Conservation (phyloP, 1,284 basidiomycete genomes). For the Rhodofomes roseus region DNA sequence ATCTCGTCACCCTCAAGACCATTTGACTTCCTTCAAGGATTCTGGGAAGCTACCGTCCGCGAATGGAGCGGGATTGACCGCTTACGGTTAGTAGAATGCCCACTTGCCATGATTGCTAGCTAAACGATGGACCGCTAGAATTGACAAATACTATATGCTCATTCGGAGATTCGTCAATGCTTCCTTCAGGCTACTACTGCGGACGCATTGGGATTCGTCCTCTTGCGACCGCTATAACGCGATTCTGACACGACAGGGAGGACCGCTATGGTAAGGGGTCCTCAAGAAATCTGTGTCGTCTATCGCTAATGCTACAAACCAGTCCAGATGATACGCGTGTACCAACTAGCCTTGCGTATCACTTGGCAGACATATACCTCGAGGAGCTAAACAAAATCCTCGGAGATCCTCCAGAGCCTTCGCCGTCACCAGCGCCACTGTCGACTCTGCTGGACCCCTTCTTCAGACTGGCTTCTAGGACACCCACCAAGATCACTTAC, state of each 20-base stretch:
- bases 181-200: constrained; percentile 76
- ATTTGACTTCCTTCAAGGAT: constrained; percentile 79
- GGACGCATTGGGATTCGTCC: constrained; percentile 62
- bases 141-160: constrained; percentile 98
- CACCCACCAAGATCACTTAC: constrained; percentile 58
- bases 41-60: constrained; percentile 86
- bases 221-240: constrained; percentile 60
- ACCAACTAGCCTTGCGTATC: constrained; percentile 79
- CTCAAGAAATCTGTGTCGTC: neutral
- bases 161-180: constrained; percentile 86
- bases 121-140: constrained; percentile 41
- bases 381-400: constrained; percentile 85
- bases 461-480: constrained; percentile 63
- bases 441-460: constrained; percentile 63
- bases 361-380: constrained; percentile 87
- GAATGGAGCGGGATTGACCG: constrained; percentile 95
- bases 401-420: constrained; percentile 16
- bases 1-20: constrained; percentile 62
- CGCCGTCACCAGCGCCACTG: constrained; percentile 46
- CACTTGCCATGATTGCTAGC: neutral
- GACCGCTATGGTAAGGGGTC: constrained; percentile 71
- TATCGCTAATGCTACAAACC: neutral
- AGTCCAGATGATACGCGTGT: constrained; percentile 75
- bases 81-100: constrained; percentile 57
- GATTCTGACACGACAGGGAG: constrained; percentile 60